Evolutionary conservation across 2,329 filamentous ascomycete species (phyloP).

Genomic region (Ophiostoma ulmi): DNA sequence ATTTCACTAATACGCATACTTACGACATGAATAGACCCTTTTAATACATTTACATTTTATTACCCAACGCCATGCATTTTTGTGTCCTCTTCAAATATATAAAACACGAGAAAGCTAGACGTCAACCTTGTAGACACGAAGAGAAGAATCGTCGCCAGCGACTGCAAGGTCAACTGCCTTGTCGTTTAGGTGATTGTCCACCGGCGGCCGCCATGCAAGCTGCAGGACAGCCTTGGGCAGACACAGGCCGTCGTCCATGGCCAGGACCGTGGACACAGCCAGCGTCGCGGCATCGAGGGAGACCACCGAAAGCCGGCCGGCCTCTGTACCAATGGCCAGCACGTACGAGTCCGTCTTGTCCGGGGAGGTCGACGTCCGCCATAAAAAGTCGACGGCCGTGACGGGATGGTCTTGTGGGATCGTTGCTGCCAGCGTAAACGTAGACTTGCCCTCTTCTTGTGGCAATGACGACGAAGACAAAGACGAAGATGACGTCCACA

Average conservation of each 20-base stretch:
- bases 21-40: slow-evolving; percentile 13
- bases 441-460: slow-evolving; percentile 28
- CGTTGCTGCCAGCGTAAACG: slow-evolving; percentile 49
- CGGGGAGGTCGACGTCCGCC: slow-evolving; percentile 26
- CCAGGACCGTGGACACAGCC: slow-evolving; percentile 36
- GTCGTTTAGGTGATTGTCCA: slow-evolving; percentile 16
- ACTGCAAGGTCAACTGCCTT: slow-evolving; percentile 42
- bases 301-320: slow-evolving; percentile 44
- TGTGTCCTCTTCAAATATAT: not conserved
- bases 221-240: slow-evolving; percentile 62
- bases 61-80: not conserved
- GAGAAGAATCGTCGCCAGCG: slow-evolving; percentile 57
- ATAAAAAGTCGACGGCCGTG: slow-evolving; percentile 65
- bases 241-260: slow-evolving; percentile 40
- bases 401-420: slow-evolving; percentile 56
- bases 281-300: slow-evolving; percentile 38
- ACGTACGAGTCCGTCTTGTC: slow-evolving; percentile 32
- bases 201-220: slow-evolving; percentile 58
- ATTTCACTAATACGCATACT: not conserved
- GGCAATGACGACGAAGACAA: not conserved
- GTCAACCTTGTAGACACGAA: slow-evolving; percentile 51
- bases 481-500: slow-evolving; percentile 50
- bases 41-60: not conserved
- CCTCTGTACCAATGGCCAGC: slow-evolving; percentile 56
- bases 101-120: not conserved